Conservation (phyloP, 2,329 filamentous ascomycete genomes). For the Pseudogymnoascus sp. region DNA sequence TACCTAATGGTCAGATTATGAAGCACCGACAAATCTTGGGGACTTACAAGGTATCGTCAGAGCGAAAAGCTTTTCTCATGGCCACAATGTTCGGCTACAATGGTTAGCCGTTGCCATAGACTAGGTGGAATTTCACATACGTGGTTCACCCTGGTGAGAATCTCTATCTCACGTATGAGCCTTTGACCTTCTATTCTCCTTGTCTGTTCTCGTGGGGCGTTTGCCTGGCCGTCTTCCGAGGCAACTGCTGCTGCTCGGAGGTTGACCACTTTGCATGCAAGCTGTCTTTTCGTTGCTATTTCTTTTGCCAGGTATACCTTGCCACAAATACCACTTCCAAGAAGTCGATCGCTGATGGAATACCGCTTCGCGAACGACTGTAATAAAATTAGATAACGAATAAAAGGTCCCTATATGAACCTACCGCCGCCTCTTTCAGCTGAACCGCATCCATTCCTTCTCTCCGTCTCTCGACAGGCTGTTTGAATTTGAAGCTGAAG, state of each 20-base stretch:
- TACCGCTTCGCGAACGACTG: slow-evolving; percentile 41
- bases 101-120: not conserved
- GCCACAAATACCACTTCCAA: slow-evolving; percentile 47
- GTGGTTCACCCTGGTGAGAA: slow-evolving; percentile 45
- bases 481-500: slow-evolving; percentile 30
- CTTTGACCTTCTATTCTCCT: slow-evolving; percentile 25
- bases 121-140: slow-evolving; percentile 30
- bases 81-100: slow-evolving; percentile 45
- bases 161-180: slow-evolving; percentile 41
- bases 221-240: not conserved
- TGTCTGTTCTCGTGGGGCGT: not conserved
- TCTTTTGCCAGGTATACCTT: slow-evolving; percentile 47
- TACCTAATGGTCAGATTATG: slow-evolving; percentile 31
- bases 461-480: slow-evolving; percentile 16
- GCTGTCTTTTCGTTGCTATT: slow-evolving; percentile 42
- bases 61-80: slow-evolving; percentile 43
- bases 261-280: slow-evolving; percentile 61
- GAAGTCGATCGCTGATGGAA: slow-evolving; percentile 37
- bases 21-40: not conserved
- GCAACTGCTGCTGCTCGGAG: slow-evolving; percentile 27
- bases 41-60: slow-evolving; percentile 38
- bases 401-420: slow-evolving; percentile 5
- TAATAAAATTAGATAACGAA: slow-evolving; percentile 5
- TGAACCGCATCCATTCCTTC: slow-evolving; percentile 22
- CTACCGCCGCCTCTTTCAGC: slow-evolving; percentile 30